Evolutionary conservation across 202 grass and related monocot species (phyloP).

Genomic region (Eragrostis tef): DNA sequence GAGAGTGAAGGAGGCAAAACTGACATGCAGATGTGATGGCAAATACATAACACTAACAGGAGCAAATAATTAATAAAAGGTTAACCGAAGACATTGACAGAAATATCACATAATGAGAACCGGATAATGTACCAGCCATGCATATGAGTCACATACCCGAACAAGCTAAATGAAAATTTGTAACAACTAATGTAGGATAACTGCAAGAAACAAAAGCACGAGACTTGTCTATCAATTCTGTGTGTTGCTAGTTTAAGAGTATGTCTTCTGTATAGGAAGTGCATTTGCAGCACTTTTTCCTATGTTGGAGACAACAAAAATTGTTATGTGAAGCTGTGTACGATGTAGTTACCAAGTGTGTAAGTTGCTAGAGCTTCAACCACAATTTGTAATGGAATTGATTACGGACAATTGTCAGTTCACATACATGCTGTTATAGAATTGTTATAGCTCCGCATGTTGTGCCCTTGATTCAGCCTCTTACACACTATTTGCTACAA

Average conservation of each 20-base stretch:
- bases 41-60: conserved; percentile 41
- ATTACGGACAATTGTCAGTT: not conserved
- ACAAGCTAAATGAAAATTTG: conserved; percentile 31
- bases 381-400: not conserved
- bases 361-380: conserved; percentile 27
- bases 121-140: conserved; percentile 14
- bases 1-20: conserved; percentile 41
- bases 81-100: not conserved
- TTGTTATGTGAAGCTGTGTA: no score
- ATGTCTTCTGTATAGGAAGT: no score
- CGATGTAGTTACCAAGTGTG: not conserved
- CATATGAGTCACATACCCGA: conserved; percentile 5
- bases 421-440: not conserved
- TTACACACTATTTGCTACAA: conserved; percentile 13
- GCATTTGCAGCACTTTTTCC: not conserved
- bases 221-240: not conserved
- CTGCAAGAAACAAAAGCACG: conserved; percentile 18
- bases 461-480: not conserved
- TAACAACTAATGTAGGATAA: conserved; percentile 23
- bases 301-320: no score
- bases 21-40: conserved; percentile 2
- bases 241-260: no score
- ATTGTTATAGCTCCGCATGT: conserved; percentile 7
- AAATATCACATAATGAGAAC: conserved; percentile 25
- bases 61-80: conserved; percentile 16